Conservation (phyloP, 2,329 filamentous ascomycete species). For the Lecanoromycetidae sp. region DNA sequence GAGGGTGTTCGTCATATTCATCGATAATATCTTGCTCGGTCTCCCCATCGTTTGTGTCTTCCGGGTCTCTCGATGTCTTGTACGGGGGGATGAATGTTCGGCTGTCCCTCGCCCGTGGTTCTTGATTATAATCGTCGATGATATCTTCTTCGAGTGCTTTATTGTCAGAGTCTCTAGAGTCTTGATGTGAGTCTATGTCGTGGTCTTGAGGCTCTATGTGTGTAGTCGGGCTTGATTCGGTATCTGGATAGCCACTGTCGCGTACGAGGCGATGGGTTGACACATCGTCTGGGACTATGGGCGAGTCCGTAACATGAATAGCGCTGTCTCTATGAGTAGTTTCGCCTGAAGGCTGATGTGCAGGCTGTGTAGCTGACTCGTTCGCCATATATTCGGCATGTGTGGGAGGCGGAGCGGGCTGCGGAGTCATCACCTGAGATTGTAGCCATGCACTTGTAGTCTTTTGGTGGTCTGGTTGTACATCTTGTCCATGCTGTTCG, state of each 20-base stretch:
- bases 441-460: neutral
- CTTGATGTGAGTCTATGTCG: neutral
- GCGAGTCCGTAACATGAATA: constrained; percentile 35
- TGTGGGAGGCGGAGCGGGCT: neutral
- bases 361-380: neutral
- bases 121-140: too few species aligned
- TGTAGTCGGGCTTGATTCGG: constrained; percentile 13
- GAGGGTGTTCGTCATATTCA: neutral
- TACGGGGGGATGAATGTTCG: too few species aligned
- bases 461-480: neutral
- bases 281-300: constrained; percentile 24
- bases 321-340: constrained; percentile 32
- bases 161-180: too few species aligned
- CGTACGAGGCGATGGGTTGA: constrained; percentile 24
- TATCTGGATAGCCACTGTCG: constrained; percentile 32
- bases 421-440: neutral
- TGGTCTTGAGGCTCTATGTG: neutral
- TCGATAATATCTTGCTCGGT: neutral
- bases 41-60: neutral
- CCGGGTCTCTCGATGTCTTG: neutral
- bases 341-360: neutral
- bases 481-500: neutral
- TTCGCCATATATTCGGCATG: neutral
- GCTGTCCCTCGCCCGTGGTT: too few species aligned
- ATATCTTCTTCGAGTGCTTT: too few species aligned